A percentile compares a stretch with the other conserved stretches of the same genome.
Conservation (phyloP, 352 stramenopile species). For the Aphanomyces stellatus region DNA sequence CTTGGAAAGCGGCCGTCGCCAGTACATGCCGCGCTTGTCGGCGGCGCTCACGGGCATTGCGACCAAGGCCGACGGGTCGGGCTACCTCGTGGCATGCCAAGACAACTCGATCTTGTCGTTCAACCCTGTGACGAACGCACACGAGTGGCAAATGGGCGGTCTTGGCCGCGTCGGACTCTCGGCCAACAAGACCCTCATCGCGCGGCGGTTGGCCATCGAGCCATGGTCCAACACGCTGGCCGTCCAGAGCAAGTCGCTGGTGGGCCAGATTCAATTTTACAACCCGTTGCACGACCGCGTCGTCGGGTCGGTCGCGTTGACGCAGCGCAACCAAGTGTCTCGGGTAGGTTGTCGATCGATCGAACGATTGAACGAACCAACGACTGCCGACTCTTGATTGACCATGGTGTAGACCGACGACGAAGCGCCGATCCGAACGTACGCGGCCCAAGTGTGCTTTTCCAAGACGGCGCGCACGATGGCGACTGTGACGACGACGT, state of each 20-base stretch:
- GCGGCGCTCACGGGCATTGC: slow-evolving; percentile 47
- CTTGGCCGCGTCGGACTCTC: slow-evolving; percentile 44
- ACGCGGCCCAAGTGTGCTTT: slow-evolving; percentile 11
- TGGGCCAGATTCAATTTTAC: slow-evolving; percentile 72
- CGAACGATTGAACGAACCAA: too few relatives aligned
- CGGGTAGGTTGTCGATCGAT: slow-evolving; percentile 20
- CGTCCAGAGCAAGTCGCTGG: slow-evolving; percentile 50
- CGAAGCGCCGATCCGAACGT: slow-evolving; percentile 15
- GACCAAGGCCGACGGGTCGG: slow-evolving; percentile 35
- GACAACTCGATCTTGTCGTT: slow-evolving; percentile 78
- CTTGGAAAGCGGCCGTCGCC: slow-evolving; percentile 55
- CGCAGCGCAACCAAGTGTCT: slow-evolving; percentile 79
- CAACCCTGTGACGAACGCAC: slow-evolving; percentile 63
- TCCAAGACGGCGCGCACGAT: slow-evolving; percentile 2
- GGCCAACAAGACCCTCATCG: slow-evolving; percentile 38
- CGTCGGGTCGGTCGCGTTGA: slow-evolving; percentile 54
- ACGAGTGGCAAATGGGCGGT: slow-evolving; percentile 62
- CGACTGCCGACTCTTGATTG: not conserved
- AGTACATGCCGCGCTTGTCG: slow-evolving; percentile 71
- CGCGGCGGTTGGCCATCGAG: slow-evolving; percentile 47
- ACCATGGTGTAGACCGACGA: slow-evolving; percentile 8
- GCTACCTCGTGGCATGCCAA: slow-evolving; percentile 54
- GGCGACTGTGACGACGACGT: slow-evolving; percentile 20
- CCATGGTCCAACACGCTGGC: slow-evolving; percentile 47
- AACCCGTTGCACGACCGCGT: slow-evolving; percentile 73